Base-by-base conservation (phyloP, 2,329 filamentous ascomycete species). In the Colletotrichum tofieldiae region DNA sequence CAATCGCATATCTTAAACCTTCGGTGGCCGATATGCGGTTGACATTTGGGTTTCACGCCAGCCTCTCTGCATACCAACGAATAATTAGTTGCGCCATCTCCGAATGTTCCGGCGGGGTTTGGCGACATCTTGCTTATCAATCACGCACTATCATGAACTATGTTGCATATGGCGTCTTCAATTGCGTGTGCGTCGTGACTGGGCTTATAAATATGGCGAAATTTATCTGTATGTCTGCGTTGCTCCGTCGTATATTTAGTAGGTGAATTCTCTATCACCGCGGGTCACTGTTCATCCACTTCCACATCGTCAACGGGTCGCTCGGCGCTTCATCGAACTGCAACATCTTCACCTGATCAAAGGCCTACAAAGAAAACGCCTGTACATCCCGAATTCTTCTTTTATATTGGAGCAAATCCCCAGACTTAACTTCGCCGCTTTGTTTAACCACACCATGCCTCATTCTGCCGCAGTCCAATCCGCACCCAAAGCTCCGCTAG, bases 401-500 rank as follows among this genome's bases (percentile, higher is more conserved):
- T 32, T 32, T 6, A 4, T 6, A 32, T 4, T 32, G 6, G 29
- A 32, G n/a, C 11, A 8, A 37, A 5, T 32, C 29, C 23, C 23
- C 23, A 26, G 23, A 26, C 1, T 26, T 26, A 26, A 26, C 23
- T 26, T 26, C 23, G 23, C 2, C 23, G 23, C 23, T 26, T 26
- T 26, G 23, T 26, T 37, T 9, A 26, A 20, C 32, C 37, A 12
- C 32, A 45, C 7, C 14, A 66, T 70, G 67, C 12, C 67, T 39
- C 67, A 70, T n/a, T 23, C 26, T 2, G 72, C 72, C 16, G 74
- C 74, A 18, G 54, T 74, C 4, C 59, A 74, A 37, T 43, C 65
- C 14, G 68, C 45, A 12, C 43, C 52, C 35, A 71, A 62, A 4
- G 55, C 54, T 29, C 74, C 62, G 8, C 60, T 75, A 9, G 61